A percentile compares a stretch with the other conserved stretches of the same genome.
Conservation (phyloP, 2,329 filamentous ascomycete genomes). For the Mollisia scopiformis region DNA sequence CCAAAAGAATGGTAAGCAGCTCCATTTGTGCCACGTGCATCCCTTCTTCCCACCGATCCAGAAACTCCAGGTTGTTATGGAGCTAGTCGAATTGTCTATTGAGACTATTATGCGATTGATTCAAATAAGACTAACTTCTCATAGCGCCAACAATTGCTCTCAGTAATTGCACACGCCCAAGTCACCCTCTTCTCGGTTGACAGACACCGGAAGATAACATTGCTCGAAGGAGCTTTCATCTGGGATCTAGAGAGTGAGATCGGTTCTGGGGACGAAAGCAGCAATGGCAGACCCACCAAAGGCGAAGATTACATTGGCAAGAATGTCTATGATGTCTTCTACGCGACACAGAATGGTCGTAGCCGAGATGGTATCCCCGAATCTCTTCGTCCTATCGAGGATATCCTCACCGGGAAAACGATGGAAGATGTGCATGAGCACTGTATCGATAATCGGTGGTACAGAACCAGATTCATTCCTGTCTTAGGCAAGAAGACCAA, state of each 20-base stretch:
- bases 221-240: slow-evolving; percentile 70
- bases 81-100: too few species aligned
- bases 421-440: slow-evolving; percentile 66
- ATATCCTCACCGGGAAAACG: slow-evolving; percentile 63
- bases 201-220: slow-evolving; percentile 59
- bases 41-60: too few species aligned
- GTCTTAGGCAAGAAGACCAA: slow-evolving; percentile 59
- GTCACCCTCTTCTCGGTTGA: slow-evolving; percentile 79
- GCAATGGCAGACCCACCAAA: slow-evolving; percentile 18
- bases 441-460: slow-evolving; percentile 59
- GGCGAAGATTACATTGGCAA: slow-evolving; percentile 52
- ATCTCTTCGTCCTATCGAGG: slow-evolving; percentile 62
- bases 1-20: slow-evolving; percentile 55
- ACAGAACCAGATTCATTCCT: slow-evolving; percentile 72
- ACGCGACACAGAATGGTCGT: slow-evolving; percentile 26
- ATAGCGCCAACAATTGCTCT: slow-evolving; percentile 66
- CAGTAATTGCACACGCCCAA: slow-evolving; percentile 74
- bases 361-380: slow-evolving; percentile 36
- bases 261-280: slow-evolving; percentile 41
- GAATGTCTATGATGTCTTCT: slow-evolving; percentile 68
- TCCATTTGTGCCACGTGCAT: background rate
- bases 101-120: too few species aligned
- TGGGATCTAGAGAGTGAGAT: slow-evolving; percentile 44
- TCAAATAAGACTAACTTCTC: background rate
- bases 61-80: too few species aligned